phyloP scores from a whole-genome alignment of 2,329 filamentous ascomycete species.

The Neurospora sp. region DNA sequence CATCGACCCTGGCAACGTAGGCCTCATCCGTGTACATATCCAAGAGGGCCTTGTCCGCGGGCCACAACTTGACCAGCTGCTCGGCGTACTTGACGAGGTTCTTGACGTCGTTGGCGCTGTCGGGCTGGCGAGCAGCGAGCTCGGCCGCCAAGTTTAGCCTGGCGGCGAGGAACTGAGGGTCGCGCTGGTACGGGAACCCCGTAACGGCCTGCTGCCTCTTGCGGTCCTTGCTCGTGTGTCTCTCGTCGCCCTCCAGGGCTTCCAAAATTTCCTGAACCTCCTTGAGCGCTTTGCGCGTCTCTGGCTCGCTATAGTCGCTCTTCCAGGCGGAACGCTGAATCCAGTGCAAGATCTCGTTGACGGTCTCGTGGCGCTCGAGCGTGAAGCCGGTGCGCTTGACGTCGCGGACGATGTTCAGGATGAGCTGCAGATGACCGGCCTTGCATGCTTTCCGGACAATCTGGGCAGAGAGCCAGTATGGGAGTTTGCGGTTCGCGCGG shows the following conservation, averaged over 20 bases:
- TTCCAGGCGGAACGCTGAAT: conserved; percentile 34
- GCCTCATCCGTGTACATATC: conserved; percentile 26
- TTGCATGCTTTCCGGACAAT: conserved; percentile 31
- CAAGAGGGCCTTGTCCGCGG: conserved; percentile 25
- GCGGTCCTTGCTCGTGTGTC: conserved; percentile 22
- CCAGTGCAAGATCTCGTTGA: conserved; percentile 28
- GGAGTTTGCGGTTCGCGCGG: conserved; percentile 31
- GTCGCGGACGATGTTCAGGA: conserved; percentile 41
- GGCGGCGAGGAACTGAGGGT: conserved; percentile 33
- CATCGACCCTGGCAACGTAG: conserved; percentile 17
- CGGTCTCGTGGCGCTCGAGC: conserved; percentile 31
- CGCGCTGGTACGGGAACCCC: conserved; percentile 25
- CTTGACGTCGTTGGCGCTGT: conserved; percentile 15
- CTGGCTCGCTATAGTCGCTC: conserved; percentile 9
- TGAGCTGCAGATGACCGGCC: conserved; percentile 30
- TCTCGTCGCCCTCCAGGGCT: conserved; percentile 32
- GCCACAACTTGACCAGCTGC: conserved; percentile 31
- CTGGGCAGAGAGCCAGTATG: conserved; percentile 24
- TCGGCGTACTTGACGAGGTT: conserved; percentile 29
- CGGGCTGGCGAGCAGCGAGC: conserved; percentile 23
- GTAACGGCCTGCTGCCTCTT: conserved; percentile 10
- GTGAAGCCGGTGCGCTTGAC: conserved; percentile 35
- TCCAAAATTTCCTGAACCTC: conserved; percentile 40
- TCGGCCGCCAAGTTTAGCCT: conserved; percentile 34
- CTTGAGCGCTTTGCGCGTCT: conserved; percentile 32